These are phyloP conservation scores for Tylopilus sp. DNA, from an alignment of 1,284 basidiomycete genomes.

Conservation along the genomic window DNA sequence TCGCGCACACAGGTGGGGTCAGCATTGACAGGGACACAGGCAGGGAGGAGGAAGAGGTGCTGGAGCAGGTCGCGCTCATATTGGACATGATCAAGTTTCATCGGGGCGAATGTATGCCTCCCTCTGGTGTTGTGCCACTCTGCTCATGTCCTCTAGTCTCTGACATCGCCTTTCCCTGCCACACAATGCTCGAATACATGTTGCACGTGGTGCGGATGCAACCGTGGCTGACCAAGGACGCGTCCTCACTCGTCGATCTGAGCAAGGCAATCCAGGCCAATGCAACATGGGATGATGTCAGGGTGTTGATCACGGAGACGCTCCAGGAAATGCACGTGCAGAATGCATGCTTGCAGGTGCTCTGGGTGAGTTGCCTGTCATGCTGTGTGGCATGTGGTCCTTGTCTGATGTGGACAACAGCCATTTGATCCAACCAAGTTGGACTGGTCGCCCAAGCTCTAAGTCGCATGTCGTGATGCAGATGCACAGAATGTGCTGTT, in stretches of 20 bases:
- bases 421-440: conserved; percentile 94
- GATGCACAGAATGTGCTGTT: conserved; percentile 91
- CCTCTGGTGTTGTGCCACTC: background rate
- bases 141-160: conserved; percentile 55
- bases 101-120: too few relatives aligned
- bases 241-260: conserved; percentile 81
- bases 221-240: conserved; percentile 85
- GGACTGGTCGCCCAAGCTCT: conserved; percentile 92
- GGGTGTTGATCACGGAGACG: conserved; percentile 74
- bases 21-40: conserved; percentile 35
- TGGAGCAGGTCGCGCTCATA: too few relatives aligned
- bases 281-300: conserved; percentile 68
- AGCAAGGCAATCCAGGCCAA: conserved; percentile 81
- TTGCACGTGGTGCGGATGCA: conserved; percentile 79
- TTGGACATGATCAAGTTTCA: conserved; percentile 87
- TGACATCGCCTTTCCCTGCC: conserved; percentile 74
- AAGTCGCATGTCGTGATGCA: conserved; percentile 89
- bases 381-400: too few relatives aligned
- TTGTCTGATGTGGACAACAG: conserved; percentile 55
- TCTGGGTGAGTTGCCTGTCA: conserved; percentile 63
- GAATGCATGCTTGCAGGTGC: conserved; percentile 88
- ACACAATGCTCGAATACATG: conserved; percentile 75
- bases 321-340: conserved; percentile 91
- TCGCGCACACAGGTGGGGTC: conserved; percentile 76
- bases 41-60: conserved; percentile 31